Evolutionary conservation across 208 protist species (phyloP).

Genomic region (Strigomonas oncopelti): DNA sequence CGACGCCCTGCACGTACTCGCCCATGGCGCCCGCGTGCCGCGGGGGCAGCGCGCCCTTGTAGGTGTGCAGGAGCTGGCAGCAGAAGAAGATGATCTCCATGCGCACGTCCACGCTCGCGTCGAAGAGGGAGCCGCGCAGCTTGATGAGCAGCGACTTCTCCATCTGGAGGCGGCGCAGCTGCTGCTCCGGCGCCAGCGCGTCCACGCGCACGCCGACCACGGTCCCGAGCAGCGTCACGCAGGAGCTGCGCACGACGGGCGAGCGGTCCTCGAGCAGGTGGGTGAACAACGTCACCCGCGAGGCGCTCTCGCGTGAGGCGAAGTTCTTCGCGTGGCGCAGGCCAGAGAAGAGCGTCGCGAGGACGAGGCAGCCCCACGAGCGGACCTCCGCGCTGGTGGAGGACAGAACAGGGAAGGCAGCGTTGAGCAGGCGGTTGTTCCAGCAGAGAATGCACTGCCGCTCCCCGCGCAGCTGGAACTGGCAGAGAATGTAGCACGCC

Average conservation of each 20-base stretch:
- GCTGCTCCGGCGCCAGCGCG: conserved; percentile 44
- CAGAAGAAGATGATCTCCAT: conserved; percentile 86
- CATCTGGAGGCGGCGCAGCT: conserved; percentile 75
- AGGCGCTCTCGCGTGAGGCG: conserved; percentile 70
- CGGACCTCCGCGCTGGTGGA: conserved; percentile 68
- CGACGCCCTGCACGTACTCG: conserved; percentile 54
- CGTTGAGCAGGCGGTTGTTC: conserved; percentile 80
- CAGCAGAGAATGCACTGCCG: conserved; percentile 66
- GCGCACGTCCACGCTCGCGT: conserved; percentile 83
- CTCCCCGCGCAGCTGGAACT: conserved; percentile 65
- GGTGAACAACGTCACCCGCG: conserved; percentile 69
- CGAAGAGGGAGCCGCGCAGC: conserved; percentile 70
- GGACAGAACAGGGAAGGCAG: conserved; percentile 59
- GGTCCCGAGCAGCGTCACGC: conserved; percentile 79
- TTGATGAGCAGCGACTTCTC: conserved; percentile 84
- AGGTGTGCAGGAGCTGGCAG: conserved; percentile 68
- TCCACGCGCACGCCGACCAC: conserved; percentile 68
- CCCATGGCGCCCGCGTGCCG: conserved; percentile 25
- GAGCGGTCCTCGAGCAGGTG: conserved; percentile 73
- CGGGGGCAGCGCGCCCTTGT: conserved; percentile 32
- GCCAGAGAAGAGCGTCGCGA: conserved; percentile 66
- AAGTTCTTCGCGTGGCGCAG: conserved; percentile 76
- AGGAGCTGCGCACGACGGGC: conserved; percentile 85
- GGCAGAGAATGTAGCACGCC: conserved; percentile 92
- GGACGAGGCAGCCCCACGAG: conserved; percentile 80